phyloP scores from a whole-genome alignment of 2,329 filamentous ascomycete genomes.

The Trichophyton benhamiae region DNA sequence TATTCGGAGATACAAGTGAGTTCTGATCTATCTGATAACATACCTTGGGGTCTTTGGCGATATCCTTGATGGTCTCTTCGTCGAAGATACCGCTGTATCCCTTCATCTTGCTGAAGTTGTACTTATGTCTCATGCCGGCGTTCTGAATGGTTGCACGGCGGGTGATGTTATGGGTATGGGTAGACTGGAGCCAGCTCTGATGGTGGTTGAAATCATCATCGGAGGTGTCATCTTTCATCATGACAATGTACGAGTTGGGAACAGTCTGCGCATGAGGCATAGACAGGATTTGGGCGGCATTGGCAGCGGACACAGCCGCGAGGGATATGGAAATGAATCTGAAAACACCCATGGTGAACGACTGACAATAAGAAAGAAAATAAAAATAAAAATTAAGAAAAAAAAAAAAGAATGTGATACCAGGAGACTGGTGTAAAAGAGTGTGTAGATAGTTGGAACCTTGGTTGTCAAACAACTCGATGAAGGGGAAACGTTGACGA shows the following conservation, averaged over 20 bases:
- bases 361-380: not conserved
- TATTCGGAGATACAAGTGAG: not conserved
- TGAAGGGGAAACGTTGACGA: not conserved
- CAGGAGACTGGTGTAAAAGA: constrained; percentile 1
- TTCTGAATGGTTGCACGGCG: not conserved
- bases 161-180: constrained; percentile 3
- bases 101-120: constrained; percentile 3
- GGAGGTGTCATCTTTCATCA: constrained; percentile 6
- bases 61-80: constrained; percentile 6
- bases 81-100: constrained; percentile 8
- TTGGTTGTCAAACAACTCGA: not conserved
- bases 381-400: not conserved
- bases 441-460: constrained; percentile 3
- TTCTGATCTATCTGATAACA: not conserved
- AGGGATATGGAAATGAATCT: constrained; percentile 6
- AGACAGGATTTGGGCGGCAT: constrained; percentile 7
- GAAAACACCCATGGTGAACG: constrained; percentile 7
- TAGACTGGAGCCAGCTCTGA: constrained; percentile 6
- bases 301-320: constrained; percentile 4
- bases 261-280: constrained; percentile 1
- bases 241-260: constrained; percentile 8
- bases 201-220: constrained; percentile 2
- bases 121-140: constrained; percentile 4
- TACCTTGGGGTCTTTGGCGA: constrained; percentile 9
- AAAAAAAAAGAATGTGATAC: not conserved